Evolutionary conservation across 495 filamentous ascomycete species (phyloP), one percentile per base, ranked within the genome.

Genomic region (Penicillium angulare): DNA sequence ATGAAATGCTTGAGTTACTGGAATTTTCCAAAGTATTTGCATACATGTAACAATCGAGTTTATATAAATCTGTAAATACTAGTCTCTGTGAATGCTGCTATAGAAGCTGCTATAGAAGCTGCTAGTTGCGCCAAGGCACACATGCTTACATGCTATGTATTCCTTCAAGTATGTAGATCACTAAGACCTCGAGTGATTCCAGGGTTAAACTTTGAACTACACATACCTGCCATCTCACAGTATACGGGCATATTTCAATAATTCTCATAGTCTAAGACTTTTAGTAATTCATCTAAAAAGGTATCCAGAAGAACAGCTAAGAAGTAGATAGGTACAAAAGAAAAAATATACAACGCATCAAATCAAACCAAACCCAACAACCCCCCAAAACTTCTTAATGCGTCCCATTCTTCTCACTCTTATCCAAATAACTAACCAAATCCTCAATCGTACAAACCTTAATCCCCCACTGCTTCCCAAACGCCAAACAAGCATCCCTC

Each of bases 401-500:
- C 51, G 65, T 61, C 23, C 73, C 73, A 66, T 77, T 77, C 45
- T 59, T 51, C 56, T 74, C 70, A 39, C 55, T 64, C 53, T 59
- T 81, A 71, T 95, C 87, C 41, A 97, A 64, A 67, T 92, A 88
- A 49, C 66, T 74, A 32, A 92, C 86, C 70, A 98, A 70, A 66
- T 89, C 90, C 64, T 91, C 92, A 71, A 98, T 97, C 7, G 93
- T 97, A 68, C 92, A 95, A 33, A 95, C 90, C 73, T 86, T 92
- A 53, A 97, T 71, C 8, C 90, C 91, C 86, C 89, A 97, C 65
- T 78, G 83, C 68, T 81, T 81, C 10, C 90, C 95, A 79, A 98
- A 98, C 26, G 71, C 78, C 63, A 98, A 75, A 65, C 93, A 97
- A 3, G 80, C 87, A 79, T 97, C 92, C 50, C 90, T 81, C 56